phyloP scores from a whole-genome alignment of 2,329 filamentous ascomycete species.

The Hypoxylon sp. region DNA sequence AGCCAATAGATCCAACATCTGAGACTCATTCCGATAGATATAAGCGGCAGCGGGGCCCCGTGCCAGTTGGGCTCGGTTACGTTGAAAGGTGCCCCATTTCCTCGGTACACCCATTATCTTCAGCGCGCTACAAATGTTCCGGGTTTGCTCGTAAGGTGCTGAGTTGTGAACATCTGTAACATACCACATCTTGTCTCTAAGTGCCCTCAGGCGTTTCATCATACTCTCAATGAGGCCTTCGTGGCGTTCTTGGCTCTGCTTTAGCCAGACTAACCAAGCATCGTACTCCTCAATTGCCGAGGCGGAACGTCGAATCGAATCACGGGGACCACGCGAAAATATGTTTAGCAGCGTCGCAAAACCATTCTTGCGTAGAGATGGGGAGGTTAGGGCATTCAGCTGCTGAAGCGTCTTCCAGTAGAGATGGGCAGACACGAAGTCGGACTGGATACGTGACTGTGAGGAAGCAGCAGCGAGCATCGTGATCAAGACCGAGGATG shows the following conservation, averaged over 20 bases:
- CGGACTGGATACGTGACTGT: conserved; percentile 82
- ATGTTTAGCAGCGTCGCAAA: conserved; percentile 81
- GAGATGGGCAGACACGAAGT: conserved; percentile 86
- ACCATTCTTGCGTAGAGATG: conserved; percentile 75
- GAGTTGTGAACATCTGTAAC: conserved; percentile 94
- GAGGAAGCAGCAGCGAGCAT: conserved; percentile 84
- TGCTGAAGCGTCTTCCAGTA: conserved; percentile 89
- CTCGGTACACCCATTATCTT: conserved; percentile 87
- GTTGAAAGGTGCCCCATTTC: conserved; percentile 67
- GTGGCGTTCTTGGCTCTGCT: conserved; percentile 84
- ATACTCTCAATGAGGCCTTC: conserved; percentile 81
- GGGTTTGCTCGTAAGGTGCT: conserved; percentile 86
- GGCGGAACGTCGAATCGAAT: conserved; percentile 77
- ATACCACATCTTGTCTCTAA: conserved; percentile 99
- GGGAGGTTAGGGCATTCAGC: conserved; percentile 73
- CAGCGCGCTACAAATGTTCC: conserved; percentile 86
- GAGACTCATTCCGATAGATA: conserved; percentile 84
- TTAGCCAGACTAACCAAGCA: conserved; percentile 86
- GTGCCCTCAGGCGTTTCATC: conserved; percentile 78
- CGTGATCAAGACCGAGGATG: conserved; percentile 70
- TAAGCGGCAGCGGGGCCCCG: conserved; percentile 70
- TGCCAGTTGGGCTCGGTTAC: conserved; percentile 63
- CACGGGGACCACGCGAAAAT: conserved; percentile 78
- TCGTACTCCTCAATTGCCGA: conserved; percentile 84
- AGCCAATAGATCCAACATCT: conserved; percentile 89